phyloP scores from a whole-genome alignment of 2,329 filamentous ascomycete species.

The Fusarium palustre region DNA sequence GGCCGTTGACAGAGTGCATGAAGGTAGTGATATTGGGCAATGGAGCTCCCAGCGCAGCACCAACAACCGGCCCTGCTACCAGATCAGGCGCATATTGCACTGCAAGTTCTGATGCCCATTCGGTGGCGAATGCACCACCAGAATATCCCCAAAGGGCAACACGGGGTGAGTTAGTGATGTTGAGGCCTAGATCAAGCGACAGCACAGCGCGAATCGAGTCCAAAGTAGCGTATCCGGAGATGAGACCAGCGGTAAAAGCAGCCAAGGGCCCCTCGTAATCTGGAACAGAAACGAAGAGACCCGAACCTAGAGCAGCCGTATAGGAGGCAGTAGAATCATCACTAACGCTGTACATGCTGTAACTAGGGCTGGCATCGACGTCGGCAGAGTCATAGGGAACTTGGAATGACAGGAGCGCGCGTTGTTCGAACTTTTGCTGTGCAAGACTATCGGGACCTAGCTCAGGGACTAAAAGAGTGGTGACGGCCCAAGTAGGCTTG shows the following conservation, averaged over 20 bases:
- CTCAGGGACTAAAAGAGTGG: slow-evolving; percentile 37
- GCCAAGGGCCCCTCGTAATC: slow-evolving; percentile 61
- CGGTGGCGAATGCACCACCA: slow-evolving; percentile 64
- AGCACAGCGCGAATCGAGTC: slow-evolving; percentile 60
- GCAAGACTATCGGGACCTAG: slow-evolving; percentile 29
- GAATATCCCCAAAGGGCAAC: slow-evolving; percentile 67
- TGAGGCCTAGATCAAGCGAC: slow-evolving; percentile 49
- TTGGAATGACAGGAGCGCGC: slow-evolving; percentile 39
- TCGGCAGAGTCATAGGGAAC: slow-evolving; percentile 42
- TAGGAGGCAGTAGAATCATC: neutral
- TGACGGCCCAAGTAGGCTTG: slow-evolving; percentile 42
- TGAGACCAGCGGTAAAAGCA: slow-evolving; percentile 57
- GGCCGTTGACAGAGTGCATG: slow-evolving; percentile 51
- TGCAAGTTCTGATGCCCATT: slow-evolving; percentile 65
- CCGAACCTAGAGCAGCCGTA: slow-evolving; percentile 16
- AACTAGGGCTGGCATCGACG: slow-evolving; percentile 40
- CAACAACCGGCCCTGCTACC: slow-evolving; percentile 52
- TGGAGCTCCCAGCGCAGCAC: slow-evolving; percentile 62
- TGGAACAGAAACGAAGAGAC: slow-evolving; percentile 55
- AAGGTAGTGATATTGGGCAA: slow-evolving; percentile 55
- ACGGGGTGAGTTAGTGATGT: slow-evolving; percentile 32
- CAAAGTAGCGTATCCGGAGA: slow-evolving; percentile 58
- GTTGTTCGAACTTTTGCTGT: slow-evolving; percentile 14
- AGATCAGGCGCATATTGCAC: slow-evolving; percentile 65
- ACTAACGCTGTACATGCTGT: slow-evolving; percentile 14